phyloP scores from a whole-genome alignment of 208 protist species.

The Angomonas deanei region DNA sequence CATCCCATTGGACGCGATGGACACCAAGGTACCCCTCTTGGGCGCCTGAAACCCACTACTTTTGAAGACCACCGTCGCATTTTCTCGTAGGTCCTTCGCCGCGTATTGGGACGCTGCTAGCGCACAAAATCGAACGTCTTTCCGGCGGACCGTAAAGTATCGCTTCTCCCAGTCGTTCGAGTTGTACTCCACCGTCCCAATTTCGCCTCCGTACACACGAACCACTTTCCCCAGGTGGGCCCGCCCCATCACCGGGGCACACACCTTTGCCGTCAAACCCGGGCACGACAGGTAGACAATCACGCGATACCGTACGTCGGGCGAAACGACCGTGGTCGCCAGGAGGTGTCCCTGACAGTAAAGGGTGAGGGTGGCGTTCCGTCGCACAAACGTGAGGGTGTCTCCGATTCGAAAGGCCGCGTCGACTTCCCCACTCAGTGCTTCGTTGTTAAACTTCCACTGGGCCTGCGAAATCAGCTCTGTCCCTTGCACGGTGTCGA shows the following conservation, averaged over 20 bases:
- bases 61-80: conserved; percentile 53
- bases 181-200: conserved; percentile 65
- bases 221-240: conserved; percentile 63
- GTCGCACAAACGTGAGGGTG: conserved; percentile 58
- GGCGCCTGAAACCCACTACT: conserved; percentile 44
- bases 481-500: conserved; percentile 55
- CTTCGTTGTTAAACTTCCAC: conserved; percentile 47
- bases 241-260: conserved; percentile 68
- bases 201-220: conserved; percentile 41
- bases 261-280: conserved; percentile 59
- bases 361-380: conserved; percentile 23
- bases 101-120: conserved; percentile 28
- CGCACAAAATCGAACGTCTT: conserved; percentile 76
- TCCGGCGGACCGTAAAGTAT: conserved; percentile 43
- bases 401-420: conserved; percentile 78
- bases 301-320: conserved; percentile 36
- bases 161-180: conserved; percentile 18
- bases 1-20: conserved; percentile 19
- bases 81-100: conserved; percentile 22
- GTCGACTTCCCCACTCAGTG: conserved; percentile 22
- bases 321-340: conserved; percentile 10
- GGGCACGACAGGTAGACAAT: conserved; percentile 60
- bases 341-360: conserved; percentile 46
- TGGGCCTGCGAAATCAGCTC: conserved; percentile 21
- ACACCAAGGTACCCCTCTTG: conserved; percentile 49